These are phyloP conservation scores for Flaveria floridana DNA, from an alignment of 140 eudicot genomes.

Conservation along the genomic window DNA sequence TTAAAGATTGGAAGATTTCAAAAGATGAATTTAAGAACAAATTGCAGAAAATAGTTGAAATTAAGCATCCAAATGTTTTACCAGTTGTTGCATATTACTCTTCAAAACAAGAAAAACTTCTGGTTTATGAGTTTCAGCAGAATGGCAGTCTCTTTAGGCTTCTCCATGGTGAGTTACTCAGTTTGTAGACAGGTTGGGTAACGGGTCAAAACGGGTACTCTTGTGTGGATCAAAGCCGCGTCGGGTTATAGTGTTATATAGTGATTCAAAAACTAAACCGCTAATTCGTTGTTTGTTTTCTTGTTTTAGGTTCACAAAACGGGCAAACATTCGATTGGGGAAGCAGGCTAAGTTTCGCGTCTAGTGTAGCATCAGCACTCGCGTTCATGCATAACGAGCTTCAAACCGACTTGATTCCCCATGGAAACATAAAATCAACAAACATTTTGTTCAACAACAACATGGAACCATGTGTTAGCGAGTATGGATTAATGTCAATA, in stretches of 20 bases:
- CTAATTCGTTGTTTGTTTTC: neutral
- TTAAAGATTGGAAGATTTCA: slow-evolving; percentile 55
- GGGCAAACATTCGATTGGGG: neutral
- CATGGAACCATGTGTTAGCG: neutral
- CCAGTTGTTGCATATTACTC: slow-evolving; percentile 63
- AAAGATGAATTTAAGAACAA: slow-evolving; percentile 57
- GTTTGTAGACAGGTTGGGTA: neutral
- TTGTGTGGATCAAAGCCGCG: neutral
- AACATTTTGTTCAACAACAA: slow-evolving; percentile 22
- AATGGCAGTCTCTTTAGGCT: slow-evolving; percentile 67
- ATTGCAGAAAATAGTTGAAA: slow-evolving; percentile 48
- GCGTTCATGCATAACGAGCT: neutral
- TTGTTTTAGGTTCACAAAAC: neutral
- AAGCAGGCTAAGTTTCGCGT: neutral
- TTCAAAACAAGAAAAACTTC: slow-evolving; percentile 65
- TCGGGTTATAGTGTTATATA: neutral
- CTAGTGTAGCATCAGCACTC: neutral
- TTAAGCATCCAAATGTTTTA: slow-evolving; percentile 50
- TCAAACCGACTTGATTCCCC: neutral
- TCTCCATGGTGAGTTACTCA: slow-evolving; percentile 55
- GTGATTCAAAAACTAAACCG: neutral
- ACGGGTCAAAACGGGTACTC: neutral
- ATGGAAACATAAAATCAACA: slow-evolving; percentile 49
- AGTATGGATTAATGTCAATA: neutral
- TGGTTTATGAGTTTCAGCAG: slow-evolving; percentile 60